Evolutionary conservation across 352 stramenopile genomes (phyloP).

Genomic region (Phytophthora ohioensis): DNA sequence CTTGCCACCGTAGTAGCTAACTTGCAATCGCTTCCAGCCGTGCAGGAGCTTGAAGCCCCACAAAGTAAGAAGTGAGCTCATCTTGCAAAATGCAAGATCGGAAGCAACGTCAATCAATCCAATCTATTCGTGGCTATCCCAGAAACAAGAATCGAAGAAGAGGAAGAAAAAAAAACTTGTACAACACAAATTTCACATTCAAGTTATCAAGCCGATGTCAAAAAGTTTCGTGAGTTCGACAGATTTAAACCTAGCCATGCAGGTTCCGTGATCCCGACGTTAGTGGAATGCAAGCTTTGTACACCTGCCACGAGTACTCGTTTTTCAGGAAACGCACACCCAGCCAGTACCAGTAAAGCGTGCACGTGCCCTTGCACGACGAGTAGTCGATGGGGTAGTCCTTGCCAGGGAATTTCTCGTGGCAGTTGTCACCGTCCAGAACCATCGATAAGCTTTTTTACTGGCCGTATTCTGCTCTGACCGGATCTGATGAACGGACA

Average conservation of each 20-base stretch:
- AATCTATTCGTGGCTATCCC: neutral
- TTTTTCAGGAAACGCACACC: neutral
- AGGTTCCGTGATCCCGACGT: neutral
- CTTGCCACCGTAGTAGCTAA: slow-evolving; percentile 4
- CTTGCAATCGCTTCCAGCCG: neutral
- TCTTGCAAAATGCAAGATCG: neutral
- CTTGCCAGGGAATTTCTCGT: neutral
- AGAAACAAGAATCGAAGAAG: too few relatives aligned
- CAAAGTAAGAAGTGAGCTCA: neutral
- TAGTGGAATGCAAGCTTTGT: neutral
- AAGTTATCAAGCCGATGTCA: too few relatives aligned
- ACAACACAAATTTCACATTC: neutral
- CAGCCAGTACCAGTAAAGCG: slow-evolving; percentile 5
- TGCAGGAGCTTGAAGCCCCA: slow-evolving; percentile 1
- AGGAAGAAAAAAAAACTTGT: neutral
- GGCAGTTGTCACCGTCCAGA: neutral
- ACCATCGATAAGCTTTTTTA: neutral
- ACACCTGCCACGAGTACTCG: neutral
- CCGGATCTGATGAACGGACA: too few relatives aligned
- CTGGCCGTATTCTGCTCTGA: too few relatives aligned
- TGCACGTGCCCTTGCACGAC: neutral
- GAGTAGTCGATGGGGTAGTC: neutral
- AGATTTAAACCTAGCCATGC: neutral
- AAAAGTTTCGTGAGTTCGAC: too few relatives aligned
- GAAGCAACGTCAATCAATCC: neutral